Evolutionary conservation across 345 rosid species (phyloP), one percentile per base, ranked within the genome.

Genomic region (Kernera saxatilis): DNA sequence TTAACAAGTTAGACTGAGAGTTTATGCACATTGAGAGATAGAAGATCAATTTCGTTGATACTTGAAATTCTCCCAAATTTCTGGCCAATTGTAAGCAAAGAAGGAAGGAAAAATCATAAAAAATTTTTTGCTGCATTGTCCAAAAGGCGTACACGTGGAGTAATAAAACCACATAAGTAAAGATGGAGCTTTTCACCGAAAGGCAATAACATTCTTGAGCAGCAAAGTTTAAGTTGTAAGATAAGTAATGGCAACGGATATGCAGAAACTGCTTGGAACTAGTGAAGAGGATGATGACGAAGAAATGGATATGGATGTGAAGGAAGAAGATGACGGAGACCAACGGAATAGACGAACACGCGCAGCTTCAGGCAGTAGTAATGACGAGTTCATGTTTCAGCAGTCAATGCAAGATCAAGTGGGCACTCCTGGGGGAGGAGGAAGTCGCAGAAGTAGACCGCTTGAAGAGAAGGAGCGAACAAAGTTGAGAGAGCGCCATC

Each of bases 391-490:
- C 75, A 84, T 81, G 66, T 79, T 81, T 77, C 85, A 83, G 35
- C 88, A 81, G 52, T 85, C 87, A 49, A 74, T 85, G 77, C 91
- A 91, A 66, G 97, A 89, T 52, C 95, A 89, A 79, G 85, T 79
- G 32, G 77, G 92, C 52, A 87, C 85, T 46, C 88, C 96, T 5
- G 89, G 87, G 21, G 92, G 89, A 56, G 72, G 69, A 46, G 76
- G 72, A 64, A 77, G 69, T 57, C 90, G 97, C 27, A 92, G 93
- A 78, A 81, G 86, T 50, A 84, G 97, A 64, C 99, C 96, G 13
- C 48, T 85, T 5, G 99, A 92, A 82, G 99, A 95, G 71, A 95
- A 95, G 77, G 99, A 95, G 81, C 83, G 98, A 74, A 95, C 99
- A 0, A 95, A 95, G 86, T 73, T 95, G 56, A 88, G 99, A 69